Conservation (phyloP, 1,284 basidiomycete species). For the Stereum hirsutum region DNA sequence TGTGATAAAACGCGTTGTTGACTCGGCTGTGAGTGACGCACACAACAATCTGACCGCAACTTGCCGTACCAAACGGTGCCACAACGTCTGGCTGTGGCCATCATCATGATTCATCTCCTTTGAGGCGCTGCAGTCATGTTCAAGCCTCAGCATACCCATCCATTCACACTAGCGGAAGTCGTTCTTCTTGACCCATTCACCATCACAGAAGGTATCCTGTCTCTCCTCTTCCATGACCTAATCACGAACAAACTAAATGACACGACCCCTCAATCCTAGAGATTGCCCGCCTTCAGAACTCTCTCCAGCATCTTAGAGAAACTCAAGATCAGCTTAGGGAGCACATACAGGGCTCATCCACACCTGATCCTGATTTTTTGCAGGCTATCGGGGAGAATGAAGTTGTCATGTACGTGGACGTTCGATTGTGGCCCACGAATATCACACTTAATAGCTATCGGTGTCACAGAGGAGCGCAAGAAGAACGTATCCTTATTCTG, state of each 20-base stretch:
- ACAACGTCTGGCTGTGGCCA: no score
- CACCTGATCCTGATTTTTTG: slow-evolving; percentile 32
- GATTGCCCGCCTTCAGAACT: slow-evolving; percentile 67
- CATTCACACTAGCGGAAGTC: slow-evolving; percentile 67
- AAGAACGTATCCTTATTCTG: slow-evolving; percentile 61
- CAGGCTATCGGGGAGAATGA: slow-evolving; percentile 45
- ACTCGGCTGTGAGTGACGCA: no score
- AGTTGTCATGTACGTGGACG: slow-evolving; percentile 34
- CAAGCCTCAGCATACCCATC: slow-evolving; percentile 57
- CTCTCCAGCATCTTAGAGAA: slow-evolving; percentile 49
- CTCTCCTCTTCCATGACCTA: background rate
- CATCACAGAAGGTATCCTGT: slow-evolving; percentile 55
- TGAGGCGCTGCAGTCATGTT: slow-evolving; percentile 45
- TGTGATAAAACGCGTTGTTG: no score
- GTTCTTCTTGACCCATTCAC: slow-evolving; percentile 53
- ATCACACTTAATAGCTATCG: background rate
- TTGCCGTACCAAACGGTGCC: no score
- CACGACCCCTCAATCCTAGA: slow-evolving; percentile 32
- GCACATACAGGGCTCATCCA: slow-evolving; percentile 24
- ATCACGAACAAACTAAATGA: background rate
- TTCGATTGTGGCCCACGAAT: background rate
- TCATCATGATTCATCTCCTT: no score
- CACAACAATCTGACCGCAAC: no score
- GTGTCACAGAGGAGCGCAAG: slow-evolving; percentile 50
- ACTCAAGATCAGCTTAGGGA: slow-evolving; percentile 56